Conservation (phyloP, 257 asterid species). For the Paraleonurus japonicus region DNA sequence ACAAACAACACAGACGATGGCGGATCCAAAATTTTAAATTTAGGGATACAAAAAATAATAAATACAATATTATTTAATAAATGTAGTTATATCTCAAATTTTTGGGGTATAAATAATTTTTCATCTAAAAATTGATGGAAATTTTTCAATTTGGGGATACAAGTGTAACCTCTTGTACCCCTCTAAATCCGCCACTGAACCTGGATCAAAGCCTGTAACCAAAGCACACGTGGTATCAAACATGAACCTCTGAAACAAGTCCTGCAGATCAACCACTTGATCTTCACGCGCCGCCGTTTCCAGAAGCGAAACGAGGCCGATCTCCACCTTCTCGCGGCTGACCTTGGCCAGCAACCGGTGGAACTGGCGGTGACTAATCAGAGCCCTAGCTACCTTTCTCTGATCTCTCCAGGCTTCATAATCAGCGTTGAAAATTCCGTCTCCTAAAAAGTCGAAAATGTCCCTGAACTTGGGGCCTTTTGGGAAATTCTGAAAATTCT, state of each 20-base stretch:
- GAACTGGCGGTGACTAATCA: constrained; percentile 40
- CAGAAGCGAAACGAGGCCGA: constrained; percentile 42
- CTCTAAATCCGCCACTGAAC: too few relatives aligned
- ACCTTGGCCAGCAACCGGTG: constrained; percentile 32
- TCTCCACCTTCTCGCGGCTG: constrained; percentile 38
- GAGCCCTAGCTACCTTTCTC: constrained; percentile 37
- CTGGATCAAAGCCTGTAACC: constrained; percentile 53
- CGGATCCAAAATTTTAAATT: too few relatives aligned
- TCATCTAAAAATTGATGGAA: too few relatives aligned
- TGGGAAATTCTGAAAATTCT: constrained; percentile 44
- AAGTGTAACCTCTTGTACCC: too few relatives aligned
- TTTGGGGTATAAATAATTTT: too few relatives aligned
- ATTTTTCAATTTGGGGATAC: too few relatives aligned
- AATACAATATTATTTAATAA: too few relatives aligned
- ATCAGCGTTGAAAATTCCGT: constrained; percentile 58
- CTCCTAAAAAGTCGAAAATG: constrained; percentile 53
- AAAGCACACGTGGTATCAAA: constrained; percentile 47
- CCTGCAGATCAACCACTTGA: constrained; percentile 43
- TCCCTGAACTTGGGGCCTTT: constrained; percentile 51
- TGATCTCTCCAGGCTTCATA: constrained; percentile 45
- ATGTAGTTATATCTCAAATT: too few relatives aligned
- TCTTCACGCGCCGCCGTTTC: constrained; percentile 24
- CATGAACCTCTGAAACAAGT: constrained; percentile 48
- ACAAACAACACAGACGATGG: too few relatives aligned
- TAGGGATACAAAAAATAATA: too few relatives aligned